Evolutionary conservation across 306 rosid genomes (phyloP), one percentile per base, ranked within the genome.

Genomic region (Castanea mollissima): DNA sequence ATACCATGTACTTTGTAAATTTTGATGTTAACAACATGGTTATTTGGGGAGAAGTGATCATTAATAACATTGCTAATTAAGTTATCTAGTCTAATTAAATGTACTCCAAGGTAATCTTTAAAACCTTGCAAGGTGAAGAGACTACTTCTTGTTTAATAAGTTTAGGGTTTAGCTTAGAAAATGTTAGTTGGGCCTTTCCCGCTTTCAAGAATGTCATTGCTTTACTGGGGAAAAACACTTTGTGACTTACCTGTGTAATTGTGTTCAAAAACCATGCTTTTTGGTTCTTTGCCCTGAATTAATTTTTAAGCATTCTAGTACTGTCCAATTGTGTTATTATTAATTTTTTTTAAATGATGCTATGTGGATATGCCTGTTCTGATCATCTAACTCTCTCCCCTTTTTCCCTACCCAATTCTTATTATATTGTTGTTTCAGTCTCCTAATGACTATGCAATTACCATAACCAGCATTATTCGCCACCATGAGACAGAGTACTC

Each of bases 401-500:
- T 25, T 76, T 73, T 81, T 65, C 13, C 62, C n/a, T 6, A 69
- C 44, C 62, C 35, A 18, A 56, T 60, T 38, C 51, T n/a, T 67
- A 32, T 67, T 34, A 38, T 56, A 23, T 44, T 6, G 41, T 81
- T 72, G 79, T 87, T 86, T 78, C 87, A 95, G 99, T 84, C 95
- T 79, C 90, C 99, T 18, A 96, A 92, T 69, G 99, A 95, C 64
- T 88, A 87, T 83, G 97, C 98, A 9, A 35, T 85, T 81, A 75
- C 89, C 80, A 71, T 95, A 71, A 82, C 96, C 70, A 89, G 84
- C 85, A 90, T 92, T 46, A 91, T 95, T 77, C 91, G 97, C 70
- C 99, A 95, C 79, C 98, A 91, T n/a, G 99, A 95, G 89, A 78
- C 97, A 2, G 98, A 95, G 80, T 92, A 95, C 83, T 83, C 89